A percentile compares a stretch with the other conserved stretches of the same genome.
Evolutionary conservation across 2,329 filamentous ascomycete genomes (phyloP).

Genomic region (Paecilomyces sp.): DNA sequence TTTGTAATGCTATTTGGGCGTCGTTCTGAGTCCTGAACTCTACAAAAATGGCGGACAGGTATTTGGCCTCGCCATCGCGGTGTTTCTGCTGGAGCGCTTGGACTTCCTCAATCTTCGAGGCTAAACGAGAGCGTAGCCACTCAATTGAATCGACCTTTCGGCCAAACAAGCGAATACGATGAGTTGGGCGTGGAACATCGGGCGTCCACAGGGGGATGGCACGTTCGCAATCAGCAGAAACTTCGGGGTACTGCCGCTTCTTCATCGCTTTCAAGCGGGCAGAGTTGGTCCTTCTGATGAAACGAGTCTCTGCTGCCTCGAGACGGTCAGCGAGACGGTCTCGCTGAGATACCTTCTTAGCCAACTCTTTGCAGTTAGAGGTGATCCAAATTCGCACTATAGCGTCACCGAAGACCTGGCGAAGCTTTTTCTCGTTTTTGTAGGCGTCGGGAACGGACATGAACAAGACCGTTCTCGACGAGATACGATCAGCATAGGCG

Average conservation of each 20-base stretch:
- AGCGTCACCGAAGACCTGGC: slow-evolving; percentile 70
- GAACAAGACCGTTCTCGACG: slow-evolving; percentile 81
- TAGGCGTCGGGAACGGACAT: slow-evolving; percentile 75
- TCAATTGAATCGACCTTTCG: slow-evolving; percentile 87
- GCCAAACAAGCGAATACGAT: slow-evolving; percentile 64
- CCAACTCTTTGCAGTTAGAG: slow-evolving; percentile 66
- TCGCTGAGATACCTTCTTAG: slow-evolving; percentile 70
- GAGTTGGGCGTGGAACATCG: slow-evolving; percentile 59
- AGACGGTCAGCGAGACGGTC: slow-evolving; percentile 71
- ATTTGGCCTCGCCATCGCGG: slow-evolving; percentile 54
- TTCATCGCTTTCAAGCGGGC: slow-evolving; percentile 56
- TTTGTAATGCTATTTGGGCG: slow-evolving; percentile 80
- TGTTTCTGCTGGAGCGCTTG: slow-evolving; percentile 59
- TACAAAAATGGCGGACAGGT: slow-evolving; percentile 74
- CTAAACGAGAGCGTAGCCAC: slow-evolving; percentile 70
- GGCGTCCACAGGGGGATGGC: slow-evolving; percentile 19
- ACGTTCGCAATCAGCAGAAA: slow-evolving; percentile 21
- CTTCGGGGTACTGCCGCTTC: slow-evolving; percentile 13
- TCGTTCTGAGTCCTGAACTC: slow-evolving; percentile 77
- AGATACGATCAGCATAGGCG: slow-evolving; percentile 74
- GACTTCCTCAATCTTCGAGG: slow-evolving; percentile 64
- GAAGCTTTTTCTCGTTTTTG: slow-evolving; percentile 64
- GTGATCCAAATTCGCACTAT: slow-evolving; percentile 82
- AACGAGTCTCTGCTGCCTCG: slow-evolving; percentile 78
- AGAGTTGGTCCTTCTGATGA: slow-evolving; percentile 72